phyloP scores from a whole-genome alignment of 305 asterid species.

The Rubia balearica region DNA sequence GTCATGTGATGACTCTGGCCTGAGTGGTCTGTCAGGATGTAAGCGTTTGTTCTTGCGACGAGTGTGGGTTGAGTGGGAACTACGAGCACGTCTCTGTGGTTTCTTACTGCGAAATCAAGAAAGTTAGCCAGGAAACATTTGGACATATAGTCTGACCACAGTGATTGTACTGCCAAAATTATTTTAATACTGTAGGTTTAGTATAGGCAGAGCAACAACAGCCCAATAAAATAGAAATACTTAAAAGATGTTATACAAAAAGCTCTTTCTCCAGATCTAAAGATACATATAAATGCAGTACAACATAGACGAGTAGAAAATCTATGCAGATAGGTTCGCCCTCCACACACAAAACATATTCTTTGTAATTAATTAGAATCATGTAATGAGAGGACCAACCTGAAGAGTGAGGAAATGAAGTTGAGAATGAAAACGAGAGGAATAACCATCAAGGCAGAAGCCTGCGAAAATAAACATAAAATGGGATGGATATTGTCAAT shows the following conservation, averaged over 20 bases:
- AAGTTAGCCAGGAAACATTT: neutral
- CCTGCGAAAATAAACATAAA: slow-evolving; percentile 20
- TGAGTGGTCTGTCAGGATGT: slow-evolving; percentile 26
- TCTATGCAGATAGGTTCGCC: neutral
- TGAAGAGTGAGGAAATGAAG: slow-evolving; percentile 16
- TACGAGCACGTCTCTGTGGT: slow-evolving; percentile 30
- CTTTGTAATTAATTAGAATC: neutral
- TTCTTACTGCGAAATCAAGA: slow-evolving; percentile 24
- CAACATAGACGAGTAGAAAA: neutral
- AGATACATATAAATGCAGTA: neutral
- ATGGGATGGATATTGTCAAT: neutral
- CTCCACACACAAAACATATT: neutral
- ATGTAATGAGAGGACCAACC: slow-evolving; percentile 21
- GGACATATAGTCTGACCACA: neutral
- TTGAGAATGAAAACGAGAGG: slow-evolving; percentile 27
- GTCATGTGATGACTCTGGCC: slow-evolving; percentile 17
- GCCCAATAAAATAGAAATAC: neutral
- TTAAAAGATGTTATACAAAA: neutral
- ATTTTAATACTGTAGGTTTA: neutral
- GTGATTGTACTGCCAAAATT: neutral
- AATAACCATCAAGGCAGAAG: slow-evolving; percentile 28
- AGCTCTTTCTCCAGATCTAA: neutral
- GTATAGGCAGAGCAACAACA: neutral
- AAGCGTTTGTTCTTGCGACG: slow-evolving; percentile 30
- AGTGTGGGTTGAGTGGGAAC: slow-evolving; percentile 28